Evolutionary conservation across 805 yeast species (phyloP), one percentile per base, ranked within the genome.

Genomic region (Starmera caribaea): DNA sequence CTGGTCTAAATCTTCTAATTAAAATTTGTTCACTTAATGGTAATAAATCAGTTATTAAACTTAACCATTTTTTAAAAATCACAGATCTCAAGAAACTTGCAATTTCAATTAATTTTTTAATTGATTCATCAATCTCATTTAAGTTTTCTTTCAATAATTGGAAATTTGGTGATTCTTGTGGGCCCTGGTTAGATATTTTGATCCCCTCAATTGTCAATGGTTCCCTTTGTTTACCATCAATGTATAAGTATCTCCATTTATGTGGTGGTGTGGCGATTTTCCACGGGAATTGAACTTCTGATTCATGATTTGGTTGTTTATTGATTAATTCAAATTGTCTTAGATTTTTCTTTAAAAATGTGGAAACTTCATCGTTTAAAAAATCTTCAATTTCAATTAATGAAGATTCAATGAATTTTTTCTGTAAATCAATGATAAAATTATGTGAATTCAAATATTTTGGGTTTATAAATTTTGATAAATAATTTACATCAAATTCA

Each of bases 231-330:
- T 65, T 63, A 3, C 90, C 90, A 54, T 86, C 95, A 28, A 89
- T 68, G 55, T 87, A 90, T 66, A 87, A 58, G 55, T 71, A 92
- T 45, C 96, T 66, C 63, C 88, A 89, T 57, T 92, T 87, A 55
- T 90, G 97, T 8, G 97, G 92, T 8, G 98, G 97, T 36, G 82
- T 74, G 1, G 97, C 92, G 32, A 88, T 69, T 45, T 81, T 79
- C 98, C 98, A 92, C 8, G 96, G 96, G 37, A 58, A 65, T 9
- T 55, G 39, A 1, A 84, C 74, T 24, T 83, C 83, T 2, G 57
- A 50, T 12, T 80, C 69, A 1, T 53, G 59, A 30, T 62, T 61
- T 5, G 96, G 95, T 54, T 77, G 73, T 27, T 65, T 60, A 38
- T 67, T 69, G 36, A 81, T 75, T 14, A 87, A 65, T 53, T 85